These are phyloP conservation scores for Posidonia australis DNA, from an alignment of 106 monocot species.

Conservation along the genomic window DNA sequence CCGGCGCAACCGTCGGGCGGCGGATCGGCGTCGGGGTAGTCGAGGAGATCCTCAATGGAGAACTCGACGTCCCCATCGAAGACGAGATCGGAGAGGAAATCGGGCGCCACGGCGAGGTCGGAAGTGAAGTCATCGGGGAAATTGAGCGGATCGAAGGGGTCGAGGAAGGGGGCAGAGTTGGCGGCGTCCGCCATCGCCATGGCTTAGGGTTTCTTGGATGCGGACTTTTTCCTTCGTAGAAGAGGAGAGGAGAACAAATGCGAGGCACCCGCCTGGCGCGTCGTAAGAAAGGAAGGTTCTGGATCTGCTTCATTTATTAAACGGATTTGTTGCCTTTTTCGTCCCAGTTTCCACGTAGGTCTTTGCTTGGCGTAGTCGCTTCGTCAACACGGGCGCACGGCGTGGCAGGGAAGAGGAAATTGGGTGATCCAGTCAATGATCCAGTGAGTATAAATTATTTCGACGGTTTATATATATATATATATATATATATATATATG, in stretches of 20 bases:
- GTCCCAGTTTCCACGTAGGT: no score
- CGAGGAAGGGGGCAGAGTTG: background rate
- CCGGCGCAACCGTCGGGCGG: background rate
- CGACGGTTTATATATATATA: no score
- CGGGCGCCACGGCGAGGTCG: background rate
- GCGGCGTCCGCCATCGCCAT: background rate
- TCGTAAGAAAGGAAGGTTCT: background rate
- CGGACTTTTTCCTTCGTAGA: background rate
- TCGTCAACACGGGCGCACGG: no score
- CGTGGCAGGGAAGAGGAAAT: no score
- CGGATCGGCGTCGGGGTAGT: constrained; percentile 7
- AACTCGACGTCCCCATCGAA: constrained; percentile 19
- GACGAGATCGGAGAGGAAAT: constrained; percentile 7
- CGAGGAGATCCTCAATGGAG: constrained; percentile 21
- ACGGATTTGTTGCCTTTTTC: no score
- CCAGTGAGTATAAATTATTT: no score
- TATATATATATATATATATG: no score
- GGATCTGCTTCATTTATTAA: background rate
- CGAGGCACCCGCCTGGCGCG: no score
- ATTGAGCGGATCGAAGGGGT: constrained; percentile 5
- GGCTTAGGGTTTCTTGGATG: background rate
- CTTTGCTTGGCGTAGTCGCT: no score
- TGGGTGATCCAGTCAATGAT: no score
- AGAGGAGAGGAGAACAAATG: no score
- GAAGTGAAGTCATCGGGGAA: constrained; percentile 12